Evolutionary conservation across 2,329 filamentous ascomycete genomes (phyloP).

Genomic region (Septoria linicola): DNA sequence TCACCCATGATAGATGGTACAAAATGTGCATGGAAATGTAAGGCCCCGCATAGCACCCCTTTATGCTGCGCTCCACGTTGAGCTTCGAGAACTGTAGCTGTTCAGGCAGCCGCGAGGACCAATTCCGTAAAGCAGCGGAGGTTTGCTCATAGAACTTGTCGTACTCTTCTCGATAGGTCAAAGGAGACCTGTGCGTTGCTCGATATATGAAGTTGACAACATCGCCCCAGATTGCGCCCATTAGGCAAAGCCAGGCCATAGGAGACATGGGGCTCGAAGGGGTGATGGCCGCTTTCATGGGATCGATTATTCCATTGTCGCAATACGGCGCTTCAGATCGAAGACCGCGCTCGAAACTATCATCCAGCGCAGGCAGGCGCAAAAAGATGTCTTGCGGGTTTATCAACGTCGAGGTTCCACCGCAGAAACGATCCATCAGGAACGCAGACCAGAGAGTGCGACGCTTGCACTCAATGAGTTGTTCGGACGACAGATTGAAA

Average conservation of each 20-base stretch:
- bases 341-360: conserved; percentile 61
- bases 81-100: conserved; percentile 55
- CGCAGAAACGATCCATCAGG: conserved; percentile 65
- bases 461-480: conserved; percentile 64
- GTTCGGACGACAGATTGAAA: conserved; percentile 34
- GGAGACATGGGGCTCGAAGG: conserved; percentile 47
- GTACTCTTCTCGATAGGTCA: conserved; percentile 48
- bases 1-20: conserved; percentile 64
- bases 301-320: conserved; percentile 51
- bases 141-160: conserved; percentile 56
- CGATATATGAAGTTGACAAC: conserved; percentile 61
- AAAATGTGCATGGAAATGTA: conserved; percentile 66
- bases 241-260: conserved; percentile 62
- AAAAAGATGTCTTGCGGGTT: conserved; percentile 66
- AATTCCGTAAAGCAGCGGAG: conserved; percentile 55
- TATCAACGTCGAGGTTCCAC: conserved; percentile 54
- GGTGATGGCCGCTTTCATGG: conserved; percentile 36
- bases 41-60: conserved; percentile 55
- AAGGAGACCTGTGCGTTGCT: conserved; percentile 46
- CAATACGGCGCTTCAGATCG: conserved; percentile 61
- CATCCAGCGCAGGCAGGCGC: conserved; percentile 62
- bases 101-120: conserved; percentile 58
- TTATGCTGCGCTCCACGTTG: conserved; percentile 59
- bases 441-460: conserved; percentile 72
- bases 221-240: conserved; percentile 65